Evolutionary conservation across 805 yeast genomes (phyloP).

Genomic region (Tetrapisispora taiwanensis): DNA sequence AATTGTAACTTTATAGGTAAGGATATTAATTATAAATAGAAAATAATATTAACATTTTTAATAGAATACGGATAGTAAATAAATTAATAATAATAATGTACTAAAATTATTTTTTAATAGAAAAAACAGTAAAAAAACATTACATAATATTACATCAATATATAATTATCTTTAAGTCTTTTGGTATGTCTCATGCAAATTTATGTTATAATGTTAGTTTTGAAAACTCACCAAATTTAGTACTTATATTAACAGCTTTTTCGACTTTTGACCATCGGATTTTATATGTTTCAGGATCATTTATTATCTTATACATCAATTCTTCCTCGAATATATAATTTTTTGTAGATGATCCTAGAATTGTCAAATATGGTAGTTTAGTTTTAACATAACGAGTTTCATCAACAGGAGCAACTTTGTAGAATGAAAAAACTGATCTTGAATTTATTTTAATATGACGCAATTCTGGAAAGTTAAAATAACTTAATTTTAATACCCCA

Average conservation of each 20-base stretch:
- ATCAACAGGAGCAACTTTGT: constrained; percentile 6
- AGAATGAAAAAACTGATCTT: constrained; percentile 2
- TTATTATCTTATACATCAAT: background rate
- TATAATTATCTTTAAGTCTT: too few relatives aligned
- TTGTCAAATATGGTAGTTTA: background rate
- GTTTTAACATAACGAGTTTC: constrained; percentile 5
- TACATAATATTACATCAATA: too few relatives aligned
- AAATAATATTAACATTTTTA: too few relatives aligned
- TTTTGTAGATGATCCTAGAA: background rate
- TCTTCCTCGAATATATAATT: background rate
- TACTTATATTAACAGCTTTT: constrained; percentile 5
- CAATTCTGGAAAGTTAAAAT: background rate
- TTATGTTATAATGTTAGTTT: background rate
- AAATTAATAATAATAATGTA: too few relatives aligned
- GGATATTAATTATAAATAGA: too few relatives aligned
- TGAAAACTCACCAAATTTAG: constrained; percentile 9
- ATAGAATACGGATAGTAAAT: too few relatives aligned
- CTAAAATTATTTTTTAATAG: too few relatives aligned
- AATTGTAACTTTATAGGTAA: too few relatives aligned
- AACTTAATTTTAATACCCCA: background rate
- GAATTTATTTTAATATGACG: background rate
- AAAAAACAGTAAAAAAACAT: too few relatives aligned
- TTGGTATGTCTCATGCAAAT: background rate
- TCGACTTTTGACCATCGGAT: background rate
- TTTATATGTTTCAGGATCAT: background rate